Base-by-base conservation (phyloP, 1,284 basidiomycete species). In the Cerioporus squamosus region DNA sequence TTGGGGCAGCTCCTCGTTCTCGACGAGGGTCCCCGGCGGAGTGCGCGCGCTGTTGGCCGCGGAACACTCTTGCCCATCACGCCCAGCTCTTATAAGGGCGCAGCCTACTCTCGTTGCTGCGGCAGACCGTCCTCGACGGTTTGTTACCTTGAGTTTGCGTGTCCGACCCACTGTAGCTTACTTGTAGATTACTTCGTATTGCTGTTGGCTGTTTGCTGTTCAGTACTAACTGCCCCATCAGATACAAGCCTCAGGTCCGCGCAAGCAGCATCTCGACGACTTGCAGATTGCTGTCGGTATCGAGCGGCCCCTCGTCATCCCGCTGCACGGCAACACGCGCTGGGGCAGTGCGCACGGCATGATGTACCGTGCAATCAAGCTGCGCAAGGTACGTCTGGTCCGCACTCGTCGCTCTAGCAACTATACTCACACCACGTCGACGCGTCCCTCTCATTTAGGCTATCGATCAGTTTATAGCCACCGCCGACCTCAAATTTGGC, bases 401-500 rank as follows among this genome's bases (percentile, higher is more conserved):
- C 22, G 22, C 47, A 38, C 15, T 40, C 29, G 10, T 29, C 29
- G 15, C 45, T 24, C 24, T 26, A 9, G 20, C 20, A 18, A 18
- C 22, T 29, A 10, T 29, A 29, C 29, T 29, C 5, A 29, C 29
- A n/a, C n/a, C n/a, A n/a, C 10, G 10, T 29, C 10, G 29, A 5
- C 29, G 10, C 29, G 29, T 29, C 10, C 29, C 29, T 29, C 29
- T 14, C 33, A 15, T 9, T 2, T 18, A 59, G 52, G 20, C 66
- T 3, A 67, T 70, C 50, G 60, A 64, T 44, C n/a, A 55, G 3
- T 71, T 69, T 44, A 33, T 68, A 8, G 29, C 29, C 9, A 57
- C 56, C 14, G 66, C 70, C 1, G 63, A 73, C 39, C 52, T 61
- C n/a, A 57, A 59, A 15, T 73, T 65, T 52, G 68, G 70, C 10